A percentile compares a stretch with the other conserved stretches of the same genome.
phyloP scores from a whole-genome alignment of 768 basidiomycete genomes.

The Kwoniella dejecticola region DNA sequence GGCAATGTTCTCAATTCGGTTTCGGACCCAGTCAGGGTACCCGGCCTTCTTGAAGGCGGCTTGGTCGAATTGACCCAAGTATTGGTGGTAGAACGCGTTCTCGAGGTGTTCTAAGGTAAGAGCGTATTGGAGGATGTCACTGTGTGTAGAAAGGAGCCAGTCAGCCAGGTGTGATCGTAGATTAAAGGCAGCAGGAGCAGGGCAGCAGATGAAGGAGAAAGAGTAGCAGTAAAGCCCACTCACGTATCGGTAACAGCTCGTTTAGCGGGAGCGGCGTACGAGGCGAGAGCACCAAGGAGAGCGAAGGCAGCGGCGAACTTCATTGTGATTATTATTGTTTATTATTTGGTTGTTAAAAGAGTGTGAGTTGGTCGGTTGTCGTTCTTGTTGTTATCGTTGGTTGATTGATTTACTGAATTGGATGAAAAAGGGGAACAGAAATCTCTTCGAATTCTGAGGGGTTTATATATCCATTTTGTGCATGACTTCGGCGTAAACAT shows the following conservation, averaged over 20 bases:
- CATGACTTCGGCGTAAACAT: neutral
- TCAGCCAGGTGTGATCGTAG: constrained; percentile 10
- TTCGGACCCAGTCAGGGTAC: constrained; percentile 58
- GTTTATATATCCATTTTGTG: constrained; percentile 5
- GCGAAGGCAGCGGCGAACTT: constrained; percentile 30
- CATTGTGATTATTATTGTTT: constrained; percentile 21
- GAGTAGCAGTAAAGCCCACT: constrained; percentile 8
- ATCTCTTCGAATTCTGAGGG: neutral
- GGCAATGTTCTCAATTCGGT: constrained; percentile 60
- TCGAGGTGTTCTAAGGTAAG: constrained; percentile 56
- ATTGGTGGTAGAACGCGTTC: constrained; percentile 47
- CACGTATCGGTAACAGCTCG: constrained; percentile 34
- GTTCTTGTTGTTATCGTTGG: constrained; percentile 12
- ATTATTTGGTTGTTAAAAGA: constrained; percentile 11
- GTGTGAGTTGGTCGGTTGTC: constrained; percentile 20
- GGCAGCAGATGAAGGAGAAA: neutral
- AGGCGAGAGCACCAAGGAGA: constrained; percentile 29
- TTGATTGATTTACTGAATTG: constrained; percentile 8
- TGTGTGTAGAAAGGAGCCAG: neutral
- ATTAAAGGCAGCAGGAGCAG: neutral
- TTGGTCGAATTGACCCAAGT: constrained; percentile 60
- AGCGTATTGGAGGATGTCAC: constrained; percentile 50
- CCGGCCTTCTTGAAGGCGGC: constrained; percentile 60
- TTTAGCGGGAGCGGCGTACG: constrained; percentile 34
- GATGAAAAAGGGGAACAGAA: constrained; percentile 18